These are phyloP conservation scores for Claviceps maximensis DNA, from an alignment of 2,329 filamentous ascomycete species.

Conservation along the genomic window DNA sequence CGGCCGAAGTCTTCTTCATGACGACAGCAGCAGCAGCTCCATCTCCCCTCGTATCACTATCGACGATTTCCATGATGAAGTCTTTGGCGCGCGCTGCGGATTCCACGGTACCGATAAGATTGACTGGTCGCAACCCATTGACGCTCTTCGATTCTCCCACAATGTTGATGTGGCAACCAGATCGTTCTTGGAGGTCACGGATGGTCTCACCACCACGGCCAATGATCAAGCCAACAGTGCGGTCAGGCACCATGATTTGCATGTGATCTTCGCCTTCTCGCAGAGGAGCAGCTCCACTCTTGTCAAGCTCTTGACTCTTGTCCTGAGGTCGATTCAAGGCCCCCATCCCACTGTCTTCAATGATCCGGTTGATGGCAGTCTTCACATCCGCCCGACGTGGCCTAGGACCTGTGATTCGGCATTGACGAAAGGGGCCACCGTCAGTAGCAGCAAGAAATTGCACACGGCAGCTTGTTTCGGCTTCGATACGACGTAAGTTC, in stretches of 20 bases:
- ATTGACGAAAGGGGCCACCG: conserved; percentile 62
- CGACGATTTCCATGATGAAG: conserved; percentile 84
- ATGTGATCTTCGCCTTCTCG: conserved; percentile 74
- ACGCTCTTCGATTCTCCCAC: conserved; percentile 87
- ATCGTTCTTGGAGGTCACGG: conserved; percentile 78
- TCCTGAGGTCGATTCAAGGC: conserved; percentile 32
- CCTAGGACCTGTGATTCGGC: conserved; percentile 68
- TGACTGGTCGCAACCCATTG: conserved; percentile 79
- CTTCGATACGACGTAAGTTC: conserved; percentile 74
- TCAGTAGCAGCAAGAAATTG: conserved; percentile 75
- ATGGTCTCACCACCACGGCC: conserved; percentile 91
- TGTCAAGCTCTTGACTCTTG: conserved; percentile 25
- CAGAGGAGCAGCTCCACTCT: conserved; percentile 33
- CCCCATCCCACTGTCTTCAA: conserved; percentile 57
- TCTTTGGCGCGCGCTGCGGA: conserved; percentile 71
- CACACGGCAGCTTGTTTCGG: conserved; percentile 69
- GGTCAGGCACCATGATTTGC: conserved; percentile 90
- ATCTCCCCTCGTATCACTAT: conserved; percentile 65
- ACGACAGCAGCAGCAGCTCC: conserved; percentile 20
- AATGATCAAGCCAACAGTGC: conserved; percentile 85
- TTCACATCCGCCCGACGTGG: conserved; percentile 65
- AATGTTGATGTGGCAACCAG: conserved; percentile 92
- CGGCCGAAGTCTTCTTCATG: conserved; percentile 15
- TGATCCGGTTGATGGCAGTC: conserved; percentile 72
- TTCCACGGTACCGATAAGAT: conserved; percentile 67